Evolutionary conservation across 768 basidiomycete species (phyloP).

Genomic region (Nevesoporus exiguus): DNA sequence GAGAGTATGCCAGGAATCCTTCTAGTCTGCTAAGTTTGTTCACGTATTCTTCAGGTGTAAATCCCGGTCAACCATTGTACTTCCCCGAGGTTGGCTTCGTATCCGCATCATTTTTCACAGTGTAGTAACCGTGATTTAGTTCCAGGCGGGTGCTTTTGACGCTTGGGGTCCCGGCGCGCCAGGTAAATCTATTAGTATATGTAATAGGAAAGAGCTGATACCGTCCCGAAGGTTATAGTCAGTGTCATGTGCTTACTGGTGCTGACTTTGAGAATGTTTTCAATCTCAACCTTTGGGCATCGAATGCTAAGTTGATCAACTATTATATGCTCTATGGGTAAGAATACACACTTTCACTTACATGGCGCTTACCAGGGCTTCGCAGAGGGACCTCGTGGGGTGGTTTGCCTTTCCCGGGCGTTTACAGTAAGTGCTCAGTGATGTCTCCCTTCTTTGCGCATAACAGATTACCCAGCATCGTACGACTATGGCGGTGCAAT

Average conservation of each 20-base stretch:
- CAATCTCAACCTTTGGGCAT: slow-evolving; percentile 73
- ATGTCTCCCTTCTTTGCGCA: not conserved
- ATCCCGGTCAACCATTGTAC: slow-evolving; percentile 60
- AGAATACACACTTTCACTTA: slow-evolving; percentile 3
- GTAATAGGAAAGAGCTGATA: not conserved
- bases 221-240: slow-evolving; percentile 48
- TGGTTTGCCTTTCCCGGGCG: slow-evolving; percentile 72
- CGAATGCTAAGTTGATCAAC: slow-evolving; percentile 77
- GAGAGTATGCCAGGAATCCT: slow-evolving; percentile 18
- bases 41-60: slow-evolving; percentile 37
- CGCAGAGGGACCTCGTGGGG: slow-evolving; percentile 84
- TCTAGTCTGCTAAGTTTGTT: slow-evolving; percentile 6
- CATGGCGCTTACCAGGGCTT: not conserved
- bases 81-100: slow-evolving; percentile 55
- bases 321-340: slow-evolving; percentile 87
- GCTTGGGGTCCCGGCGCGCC: slow-evolving; percentile 77
- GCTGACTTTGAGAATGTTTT: slow-evolving; percentile 77
- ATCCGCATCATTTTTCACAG: not conserved
- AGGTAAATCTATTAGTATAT: slow-evolving; percentile 33
- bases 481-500: slow-evolving; percentile 82
- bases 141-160: slow-evolving; percentile 76
- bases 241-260: slow-evolving; percentile 65
- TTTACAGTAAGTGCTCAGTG: slow-evolving; percentile 45
- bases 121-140: slow-evolving; percentile 35
- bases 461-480: slow-evolving; percentile 37